phyloP scores from a whole-genome alignment of 2,329 filamentous ascomycete genomes.

The Hymenoscyphus scutula region DNA sequence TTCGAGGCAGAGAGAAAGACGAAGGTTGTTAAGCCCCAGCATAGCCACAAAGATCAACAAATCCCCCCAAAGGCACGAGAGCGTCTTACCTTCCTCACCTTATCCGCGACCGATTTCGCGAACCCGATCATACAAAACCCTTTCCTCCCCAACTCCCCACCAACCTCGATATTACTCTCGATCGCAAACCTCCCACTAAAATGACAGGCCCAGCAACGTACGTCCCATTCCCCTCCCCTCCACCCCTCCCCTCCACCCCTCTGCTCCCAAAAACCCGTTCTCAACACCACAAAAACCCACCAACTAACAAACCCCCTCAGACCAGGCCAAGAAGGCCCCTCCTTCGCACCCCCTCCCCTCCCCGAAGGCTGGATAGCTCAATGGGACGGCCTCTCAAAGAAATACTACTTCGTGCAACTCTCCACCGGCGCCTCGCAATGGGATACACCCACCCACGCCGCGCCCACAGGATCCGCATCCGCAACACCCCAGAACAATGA shows the following conservation, averaged over 20 bases:
- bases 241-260: too few species aligned
- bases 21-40: not conserved
- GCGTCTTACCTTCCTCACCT: constrained; percentile 1
- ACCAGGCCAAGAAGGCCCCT: constrained; percentile 37
- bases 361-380: constrained; percentile 68
- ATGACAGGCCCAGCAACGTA: constrained; percentile 3
- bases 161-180: not conserved
- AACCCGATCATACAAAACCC: not conserved
- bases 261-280: not conserved
- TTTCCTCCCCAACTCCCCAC: not conserved
- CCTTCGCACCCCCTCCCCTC: constrained; percentile 51
- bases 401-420: constrained; percentile 71
- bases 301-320: constrained; percentile 18
- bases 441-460: constrained; percentile 67
- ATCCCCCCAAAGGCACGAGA: not conserved
- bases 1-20: too few species aligned
- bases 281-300: constrained; percentile 13
- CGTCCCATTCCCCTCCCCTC: not conserved
- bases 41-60: not conserved
- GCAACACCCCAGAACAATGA: constrained; percentile 47
- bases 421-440: constrained; percentile 71
- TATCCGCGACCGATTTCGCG: not conserved
- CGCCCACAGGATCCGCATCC: constrained; percentile 59
- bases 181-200: not conserved
- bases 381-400: constrained; percentile 62